Evolutionary conservation across 1,284 basidiomycete genomes (phyloP), one percentile per base, ranked within the genome.

Genomic region (Ganoderma sp.): DNA sequence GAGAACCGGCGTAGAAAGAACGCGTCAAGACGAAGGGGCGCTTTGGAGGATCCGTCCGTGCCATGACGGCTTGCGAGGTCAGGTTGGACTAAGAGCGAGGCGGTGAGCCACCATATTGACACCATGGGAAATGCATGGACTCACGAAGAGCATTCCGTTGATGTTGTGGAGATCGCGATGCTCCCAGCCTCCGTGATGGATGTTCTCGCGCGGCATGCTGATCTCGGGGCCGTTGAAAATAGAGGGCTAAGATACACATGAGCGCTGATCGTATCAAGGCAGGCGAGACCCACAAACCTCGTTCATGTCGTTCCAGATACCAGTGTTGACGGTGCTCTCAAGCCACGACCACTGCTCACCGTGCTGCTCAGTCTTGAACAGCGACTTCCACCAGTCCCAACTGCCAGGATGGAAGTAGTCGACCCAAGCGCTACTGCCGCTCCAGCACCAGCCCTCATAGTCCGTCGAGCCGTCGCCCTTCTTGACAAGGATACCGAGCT

Each of bases 221-320:
- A 99, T 97, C 79, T 99, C 98, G 2, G 98, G 98, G 0, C 97
- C 98, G 74, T 98, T 97, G 84, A 99, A 99, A 32, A 99, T 91
- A 4, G 96, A 92, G 1, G 97, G 97, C 94, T 96, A 73, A 1
- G 8, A 25, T 0, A n/a, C 1, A 19, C 34, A 56, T 56, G n/a
- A 68, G 72, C 50, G 37, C 12, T 52, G 32, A 22, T 58, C 34
- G 41, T 32, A 28, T 7, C n/a, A 22, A n/a, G 2, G 8, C 66
- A n/a, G 28, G 39, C 12, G 14, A 39, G 34, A 19, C 37, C 37
- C 34, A 63, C 64, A 3, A 17, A 76, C 93, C 87, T 99, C 97
- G 78, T 98, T 99, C 97, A 99, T 99, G 79, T 99, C 97, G 80
- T 98, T 99, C 96, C 97, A 98, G 70, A 99, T 94, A 77, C 91